Evolutionary conservation across 768 basidiomycete species (phyloP).

Genomic region (Phaffia tasmanica): DNA sequence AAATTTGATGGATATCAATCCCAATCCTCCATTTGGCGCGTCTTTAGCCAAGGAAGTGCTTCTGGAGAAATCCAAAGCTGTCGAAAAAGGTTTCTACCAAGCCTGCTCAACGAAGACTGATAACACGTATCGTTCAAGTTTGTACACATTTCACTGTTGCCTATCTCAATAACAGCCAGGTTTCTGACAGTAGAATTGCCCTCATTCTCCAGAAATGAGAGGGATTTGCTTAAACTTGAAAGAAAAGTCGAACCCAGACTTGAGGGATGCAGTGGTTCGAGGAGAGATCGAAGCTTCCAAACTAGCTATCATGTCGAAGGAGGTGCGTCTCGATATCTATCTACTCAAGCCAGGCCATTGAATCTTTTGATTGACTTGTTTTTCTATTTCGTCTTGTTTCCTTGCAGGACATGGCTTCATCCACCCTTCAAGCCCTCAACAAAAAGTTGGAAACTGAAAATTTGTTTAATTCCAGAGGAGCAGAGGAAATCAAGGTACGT

Average conservation of each 20-base stretch:
- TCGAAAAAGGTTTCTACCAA: conserved; percentile 23
- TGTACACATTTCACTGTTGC: neutral
- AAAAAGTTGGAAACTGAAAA: conserved; percentile 73
- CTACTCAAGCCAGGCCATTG: conserved; percentile 1
- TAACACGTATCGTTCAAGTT: conserved; percentile 18
- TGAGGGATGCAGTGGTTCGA: conserved; percentile 73
- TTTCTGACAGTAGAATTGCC: no score
- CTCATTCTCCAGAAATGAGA: conserved; percentile 53
- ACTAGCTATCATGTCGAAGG: conserved; percentile 69
- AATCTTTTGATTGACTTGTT: neutral
- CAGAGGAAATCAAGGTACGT: conserved; percentile 49
- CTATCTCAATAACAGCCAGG: neutral
- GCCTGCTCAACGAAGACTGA: conserved; percentile 14
- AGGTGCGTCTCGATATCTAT: conserved; percentile 44
- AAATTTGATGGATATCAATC: neutral
- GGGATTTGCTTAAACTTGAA: conserved; percentile 86
- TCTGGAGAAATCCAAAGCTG: conserved; percentile 17
- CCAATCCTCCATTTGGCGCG: neutral
- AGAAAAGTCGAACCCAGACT: conserved; percentile 79
- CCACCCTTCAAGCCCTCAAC: conserved; percentile 75
- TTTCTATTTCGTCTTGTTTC: neutral
- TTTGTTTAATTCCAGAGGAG: conserved; percentile 79
- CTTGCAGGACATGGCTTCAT: conserved; percentile 84
- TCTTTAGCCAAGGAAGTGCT: conserved; percentile 16
- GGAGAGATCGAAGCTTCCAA: conserved; percentile 61